phyloP scores from a whole-genome alignment of 2,329 filamentous ascomycete genomes.

The Fusarium multiceps region DNA sequence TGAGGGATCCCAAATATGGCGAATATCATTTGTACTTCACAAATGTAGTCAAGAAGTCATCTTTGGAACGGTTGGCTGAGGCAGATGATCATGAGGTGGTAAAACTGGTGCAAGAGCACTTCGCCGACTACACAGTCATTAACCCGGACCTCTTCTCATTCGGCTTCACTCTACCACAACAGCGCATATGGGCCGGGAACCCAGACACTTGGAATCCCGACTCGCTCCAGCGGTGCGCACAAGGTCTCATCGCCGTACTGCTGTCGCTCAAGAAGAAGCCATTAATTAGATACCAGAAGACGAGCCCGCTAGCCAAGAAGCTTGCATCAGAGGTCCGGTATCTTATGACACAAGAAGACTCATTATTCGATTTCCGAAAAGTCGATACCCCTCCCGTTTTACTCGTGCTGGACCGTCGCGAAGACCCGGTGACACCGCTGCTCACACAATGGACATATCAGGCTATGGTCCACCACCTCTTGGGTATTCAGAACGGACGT shows the following conservation, averaged over 20 bases:
- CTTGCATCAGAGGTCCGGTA: constrained; percentile 92
- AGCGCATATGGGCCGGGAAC: constrained; percentile 81
- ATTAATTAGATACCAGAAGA: constrained; percentile 91
- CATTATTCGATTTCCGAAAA: constrained; percentile 95
- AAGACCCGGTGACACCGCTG: constrained; percentile 93
- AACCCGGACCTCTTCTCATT: constrained; percentile 94
- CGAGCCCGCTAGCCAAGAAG: constrained; percentile 90
- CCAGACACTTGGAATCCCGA: constrained; percentile 94
- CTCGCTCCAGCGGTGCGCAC: constrained; percentile 84
- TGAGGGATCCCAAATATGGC: constrained; percentile 95
- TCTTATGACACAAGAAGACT: constrained; percentile 93
- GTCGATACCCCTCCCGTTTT: constrained; percentile 95
- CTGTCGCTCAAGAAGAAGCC: constrained; percentile 97
- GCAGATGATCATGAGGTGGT: constrained; percentile 98
- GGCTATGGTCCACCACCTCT: constrained; percentile 98
- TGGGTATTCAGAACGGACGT: constrained; percentile 94
- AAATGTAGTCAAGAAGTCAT: constrained; percentile 97
- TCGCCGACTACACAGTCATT: constrained; percentile 94
- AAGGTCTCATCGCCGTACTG: constrained; percentile 85
- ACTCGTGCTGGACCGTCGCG: constrained; percentile 87
- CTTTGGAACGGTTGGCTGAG: constrained; percentile 91
- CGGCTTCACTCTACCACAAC: constrained; percentile 76
- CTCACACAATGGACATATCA: constrained; percentile 99
- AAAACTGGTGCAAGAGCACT: constrained; percentile 92
- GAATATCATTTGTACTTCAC: constrained; percentile 98